Evolutionary conservation across 164 flowering plant genomes (phyloP).

Genomic region (Tinospora cordifolia): DNA sequence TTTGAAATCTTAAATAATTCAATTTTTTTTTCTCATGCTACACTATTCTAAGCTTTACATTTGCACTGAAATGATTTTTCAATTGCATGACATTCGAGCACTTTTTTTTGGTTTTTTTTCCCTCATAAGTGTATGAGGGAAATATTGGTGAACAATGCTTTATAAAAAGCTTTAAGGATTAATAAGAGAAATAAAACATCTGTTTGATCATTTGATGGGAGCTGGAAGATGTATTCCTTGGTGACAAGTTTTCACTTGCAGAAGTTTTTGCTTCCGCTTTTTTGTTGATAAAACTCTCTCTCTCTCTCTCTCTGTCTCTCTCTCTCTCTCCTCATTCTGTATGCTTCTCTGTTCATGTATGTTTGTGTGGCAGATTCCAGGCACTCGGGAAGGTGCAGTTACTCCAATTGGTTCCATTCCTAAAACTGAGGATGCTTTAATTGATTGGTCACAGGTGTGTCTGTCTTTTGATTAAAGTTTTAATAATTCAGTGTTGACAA

Average conservation of each 20-base stretch:
- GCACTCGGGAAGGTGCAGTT: conserved; percentile 40
- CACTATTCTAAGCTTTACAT: background rate
- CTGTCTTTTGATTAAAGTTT: background rate
- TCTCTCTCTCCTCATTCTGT: background rate
- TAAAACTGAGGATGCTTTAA: conserved; percentile 50
- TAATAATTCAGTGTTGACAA: background rate
- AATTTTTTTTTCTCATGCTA: background rate
- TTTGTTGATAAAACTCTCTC: background rate
- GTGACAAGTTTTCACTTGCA: background rate
- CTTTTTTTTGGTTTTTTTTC: background rate
- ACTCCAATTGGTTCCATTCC: conserved; percentile 60
- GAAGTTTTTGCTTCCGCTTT: too few species aligned
- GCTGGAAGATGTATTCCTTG: background rate
- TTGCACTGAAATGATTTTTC: background rate
- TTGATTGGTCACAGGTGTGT: conserved; percentile 91
- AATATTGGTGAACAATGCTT: background rate
- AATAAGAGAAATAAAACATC: background rate
- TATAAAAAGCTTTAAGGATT: background rate
- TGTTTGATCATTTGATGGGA: background rate
- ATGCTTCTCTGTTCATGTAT: conserved; percentile 4
- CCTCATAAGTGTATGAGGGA: background rate
- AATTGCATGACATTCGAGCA: background rate
- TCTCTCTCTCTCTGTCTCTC: background rate
- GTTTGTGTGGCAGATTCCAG: conserved; percentile 50
- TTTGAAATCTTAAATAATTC: too few species aligned